Evolutionary conservation across 495 filamentous ascomycete species (phyloP), one percentile per base, ranked within the genome.

Genomic region (Platismatia glauca): DNA sequence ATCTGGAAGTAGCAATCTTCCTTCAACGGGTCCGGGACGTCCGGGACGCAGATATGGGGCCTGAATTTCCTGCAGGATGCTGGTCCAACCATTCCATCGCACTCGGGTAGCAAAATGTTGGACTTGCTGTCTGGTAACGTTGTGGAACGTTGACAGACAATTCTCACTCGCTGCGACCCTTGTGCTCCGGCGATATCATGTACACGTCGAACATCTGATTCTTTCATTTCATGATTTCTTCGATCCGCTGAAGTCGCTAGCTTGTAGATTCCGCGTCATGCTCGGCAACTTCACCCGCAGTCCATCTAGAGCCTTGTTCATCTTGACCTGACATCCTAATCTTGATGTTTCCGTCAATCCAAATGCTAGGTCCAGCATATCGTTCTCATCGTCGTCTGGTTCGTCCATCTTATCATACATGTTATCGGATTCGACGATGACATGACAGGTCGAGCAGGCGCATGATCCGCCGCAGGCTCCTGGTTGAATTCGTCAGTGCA

Each of bases 291-390:
- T 86, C 29, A 98, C 91, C 60, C 82, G 78, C 67, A 98, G 55
- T 1, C 94, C 94, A 71, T 97, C 89, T 60, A 97, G 76, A 65
- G 93, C 89, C 74, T 89, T 90, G 27, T 72, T 86, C 93, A 98
- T 97, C 68, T 84, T 72, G 35, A 97, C 88, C 78, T 98, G 94
- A 75, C 94, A 98, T 9, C 94, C 94, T 55, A 98, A 74, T n/a
- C 94, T 82, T 52, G 90, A 95, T 55, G 95, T 98, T 78, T 98
- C 94, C 9, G 92, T 97, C 68, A 97, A 70, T 0, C 94, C 94
- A 73, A 98, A 98, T 0, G 94, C 94, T 63, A 97, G 73, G 72
- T 98, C 94, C 68, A 98, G 78, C 94, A 98, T 98, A 75, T 98
- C 94, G 73, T 97, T 97, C 82, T 98, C 94, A 72, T 98, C 95